phyloP scores from a whole-genome alignment of 306 rosid genomes.

The Castanea mollissima region DNA sequence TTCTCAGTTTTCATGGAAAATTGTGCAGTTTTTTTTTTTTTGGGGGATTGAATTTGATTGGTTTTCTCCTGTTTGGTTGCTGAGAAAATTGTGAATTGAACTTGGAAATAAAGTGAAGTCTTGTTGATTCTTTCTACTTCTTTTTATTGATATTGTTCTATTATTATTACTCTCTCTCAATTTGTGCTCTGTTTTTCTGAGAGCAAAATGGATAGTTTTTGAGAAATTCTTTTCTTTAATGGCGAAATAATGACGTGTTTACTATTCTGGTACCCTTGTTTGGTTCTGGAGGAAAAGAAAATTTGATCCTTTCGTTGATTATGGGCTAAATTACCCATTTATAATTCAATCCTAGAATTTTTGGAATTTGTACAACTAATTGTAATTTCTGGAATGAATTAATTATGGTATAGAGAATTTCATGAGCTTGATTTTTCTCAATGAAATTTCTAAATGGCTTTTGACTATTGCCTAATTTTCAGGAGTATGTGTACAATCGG shows the following conservation, averaged over 20 bases:
- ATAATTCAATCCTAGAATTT: not conserved
- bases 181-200: slow-evolving; percentile 1
- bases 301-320: slow-evolving; percentile 9
- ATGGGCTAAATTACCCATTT: slow-evolving; percentile 4
- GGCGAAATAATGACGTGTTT: not conserved
- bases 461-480: slow-evolving; percentile 33
- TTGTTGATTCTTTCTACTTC: not conserved
- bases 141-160: not conserved
- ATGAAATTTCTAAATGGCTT: slow-evolving; percentile 1
- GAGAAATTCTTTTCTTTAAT: not conserved
- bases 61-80: slow-evolving; percentile 21
- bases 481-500: slow-evolving; percentile 98
- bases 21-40: not conserved
- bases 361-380: not conserved
- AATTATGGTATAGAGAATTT: not conserved
- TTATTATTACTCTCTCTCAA: not conserved
- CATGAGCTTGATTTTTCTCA: not conserved
- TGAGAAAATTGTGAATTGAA: not conserved
- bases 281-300: slow-evolving; percentile 16
- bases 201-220: slow-evolving; percentile 2
- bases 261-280: not conserved
- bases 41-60: not conserved
- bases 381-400: slow-evolving; percentile 14
- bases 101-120: not conserved
- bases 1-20: not conserved